Base-by-base conservation (phyloP, 192 early-diverging fungal genomes). In the Haplosporangium gracile region DNA sequence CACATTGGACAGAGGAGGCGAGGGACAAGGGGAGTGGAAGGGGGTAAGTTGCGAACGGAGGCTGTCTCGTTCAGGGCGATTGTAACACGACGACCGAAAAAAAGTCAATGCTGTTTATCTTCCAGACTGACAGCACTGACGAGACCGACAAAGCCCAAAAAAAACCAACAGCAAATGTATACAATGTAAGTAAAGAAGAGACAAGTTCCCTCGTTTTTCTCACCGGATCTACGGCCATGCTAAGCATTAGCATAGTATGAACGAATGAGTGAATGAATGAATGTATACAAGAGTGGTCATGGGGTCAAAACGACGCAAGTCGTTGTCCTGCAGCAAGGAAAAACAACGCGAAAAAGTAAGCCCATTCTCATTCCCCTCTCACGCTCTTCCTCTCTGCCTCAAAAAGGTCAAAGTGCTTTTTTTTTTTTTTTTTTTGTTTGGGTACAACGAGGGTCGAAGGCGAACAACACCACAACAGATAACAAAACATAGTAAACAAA, bases 341-440 rank as follows among this genome's bases (percentile, higher is more conserved):
- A 49, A 49, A 49, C 47, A 51, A 22, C 49, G 49, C 49, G 49
- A 51, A 22, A 51, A 51, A 51, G 16, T 51, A 51, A 51, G 49
- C 16, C 20, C 42, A 43, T 43, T 43, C 42, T 43, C 42, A 5
- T 43, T 43, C 42, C 5, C 36, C 36, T 2, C 2, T 36, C 36
- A 2, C 36, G 36, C 36, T 36, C 36, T 36, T 2, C 36, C 36
- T 36, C 36, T 36, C 36, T 36, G 0, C 60, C 60, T 65, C 60
- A 65, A 65, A 57, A 65, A 65, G 60, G 60, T 32, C 60, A 65
- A 15, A 65, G 60, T 65, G 60, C 26, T 32, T 65, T 65, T 65
- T 60, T 60, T 8, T 45, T 45, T 9, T 0, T 45, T 9, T 45
- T 45, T 45, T 45, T 45, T 22, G 49, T 51, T 5, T 22, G 49